Evolutionary conservation across 1,284 basidiomycete species (phyloP).

Genomic region (Microbotryum saponariae): DNA sequence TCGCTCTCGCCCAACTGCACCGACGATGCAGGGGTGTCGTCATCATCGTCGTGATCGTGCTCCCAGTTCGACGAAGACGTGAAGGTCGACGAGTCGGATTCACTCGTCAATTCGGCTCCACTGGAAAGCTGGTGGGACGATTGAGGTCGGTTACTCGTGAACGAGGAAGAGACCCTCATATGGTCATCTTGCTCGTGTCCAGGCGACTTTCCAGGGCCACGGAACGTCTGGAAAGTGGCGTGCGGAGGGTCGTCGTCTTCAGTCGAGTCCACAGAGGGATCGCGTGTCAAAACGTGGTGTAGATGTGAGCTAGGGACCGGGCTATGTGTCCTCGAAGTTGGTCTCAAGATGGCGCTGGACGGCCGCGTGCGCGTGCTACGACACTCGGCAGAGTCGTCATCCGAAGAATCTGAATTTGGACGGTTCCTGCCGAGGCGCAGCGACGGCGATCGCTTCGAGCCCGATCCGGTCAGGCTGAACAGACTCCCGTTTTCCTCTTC

Average conservation of each 20-base stretch:
- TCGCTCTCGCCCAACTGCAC: not conserved
- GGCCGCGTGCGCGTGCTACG: not conserved
- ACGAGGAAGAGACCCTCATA: not conserved
- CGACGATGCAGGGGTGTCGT: conserved; percentile 7
- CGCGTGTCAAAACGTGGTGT: too few species aligned
- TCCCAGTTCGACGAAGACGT: conserved; percentile 9
- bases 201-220: not conserved
- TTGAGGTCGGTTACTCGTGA: not conserved
- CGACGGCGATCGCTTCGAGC: not conserved
- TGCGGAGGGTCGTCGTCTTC: too few species aligned
- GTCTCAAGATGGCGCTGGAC: not conserved
- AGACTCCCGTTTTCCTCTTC: not conserved
- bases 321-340: too few species aligned
- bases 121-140: not conserved
- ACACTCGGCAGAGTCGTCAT: not conserved
- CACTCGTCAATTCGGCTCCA: not conserved
- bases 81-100: conserved; percentile 3
- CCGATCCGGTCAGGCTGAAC: not conserved
- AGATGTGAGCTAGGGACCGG: too few species aligned
- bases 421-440: not conserved
- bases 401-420: not conserved
- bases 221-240: too few species aligned
- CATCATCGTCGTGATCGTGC: not conserved
- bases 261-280: too few species aligned
- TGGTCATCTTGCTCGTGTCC: not conserved